Base-by-base conservation (phyloP, 2,329 filamentous ascomycete genomes). In the Paecilomyces sp. region DNA sequence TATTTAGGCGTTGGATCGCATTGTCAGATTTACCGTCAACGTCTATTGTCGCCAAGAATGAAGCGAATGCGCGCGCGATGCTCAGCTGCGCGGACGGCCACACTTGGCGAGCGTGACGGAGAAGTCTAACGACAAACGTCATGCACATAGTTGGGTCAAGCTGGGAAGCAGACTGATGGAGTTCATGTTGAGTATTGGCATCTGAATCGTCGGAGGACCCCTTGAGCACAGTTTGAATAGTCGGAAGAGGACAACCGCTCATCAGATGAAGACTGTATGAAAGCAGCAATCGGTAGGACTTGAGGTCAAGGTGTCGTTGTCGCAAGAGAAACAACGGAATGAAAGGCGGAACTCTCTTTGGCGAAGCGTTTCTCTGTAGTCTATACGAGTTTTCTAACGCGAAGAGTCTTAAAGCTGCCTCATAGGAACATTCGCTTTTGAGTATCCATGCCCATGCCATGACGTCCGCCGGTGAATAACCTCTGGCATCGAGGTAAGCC, bases 41-140 rank as follows among this genome's bases (percentile, higher is more conserved):
- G 57, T 60, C 36, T 15, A 64, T n/a, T 15, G 55, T 61, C 33
- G 64, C 68, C 56, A 78, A 61, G 63, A 72, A 72, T 12, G 67
- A 64, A 28, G 75, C 70, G 59, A 78, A 71, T 52, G 78, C 71
- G 31, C 69, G 67, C 25, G 76, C 71, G 58, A 82, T 77, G 28
- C 69, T 69, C 28, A 76, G 66, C 30, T 82, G 71, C 3, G 76
- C 74, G 33, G 74, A 69, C 2, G 83, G 81, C 76, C 78, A 81
- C 13, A 80, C 72, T 52, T 71, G 68, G 24, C 81, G 77, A 60
- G 82, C 81, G 71, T 82, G 80, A 18, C 77, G 77, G 41, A 84
- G 66, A 30, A 85, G 71, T 24, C 80, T 77, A 55, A 77, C 67
- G 56, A 80, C 74, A 31, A 81, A 68, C 22, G 72, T 67, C 63